These are phyloP conservation scores for Conringia planisiliqua DNA, from an alignment of 345 rosid genomes.

Conservation along the genomic window DNA sequence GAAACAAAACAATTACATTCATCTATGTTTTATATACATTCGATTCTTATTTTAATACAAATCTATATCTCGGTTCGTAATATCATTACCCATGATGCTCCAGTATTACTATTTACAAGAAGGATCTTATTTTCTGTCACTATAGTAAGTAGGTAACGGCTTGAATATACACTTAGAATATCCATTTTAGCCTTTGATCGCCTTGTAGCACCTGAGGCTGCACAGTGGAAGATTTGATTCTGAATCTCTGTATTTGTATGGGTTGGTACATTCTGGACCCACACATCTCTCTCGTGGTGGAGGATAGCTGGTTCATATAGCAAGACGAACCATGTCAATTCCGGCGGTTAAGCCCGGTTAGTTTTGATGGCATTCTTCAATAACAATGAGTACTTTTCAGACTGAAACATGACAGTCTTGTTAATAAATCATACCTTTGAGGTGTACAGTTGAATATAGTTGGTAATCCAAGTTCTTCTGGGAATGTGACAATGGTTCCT, in stretches of 20 bases:
- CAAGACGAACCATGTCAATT: background rate
- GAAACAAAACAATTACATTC: background rate
- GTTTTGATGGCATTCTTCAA: background rate
- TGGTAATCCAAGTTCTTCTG: conserved; percentile 74
- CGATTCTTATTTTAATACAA: background rate
- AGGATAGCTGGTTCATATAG: conserved; percentile 64
- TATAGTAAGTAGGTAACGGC: background rate
- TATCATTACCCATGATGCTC: background rate
- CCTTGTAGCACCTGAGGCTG: conserved; percentile 87
- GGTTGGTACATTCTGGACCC: conserved; percentile 70
- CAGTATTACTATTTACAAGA: conserved; percentile 15
- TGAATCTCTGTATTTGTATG: conserved; percentile 84
- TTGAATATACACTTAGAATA: background rate
- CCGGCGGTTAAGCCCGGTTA: background rate
- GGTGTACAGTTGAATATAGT: conserved; percentile 59
- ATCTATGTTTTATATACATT: background rate
- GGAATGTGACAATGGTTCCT: conserved; percentile 75
- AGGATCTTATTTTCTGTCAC: background rate
- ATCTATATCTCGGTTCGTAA: background rate
- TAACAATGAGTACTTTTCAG: background rate
- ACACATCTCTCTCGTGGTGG: conserved; percentile 83
- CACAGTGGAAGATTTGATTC: conserved; percentile 85
- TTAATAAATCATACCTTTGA: conserved; percentile 40
- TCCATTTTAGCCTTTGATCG: conserved; percentile 43
- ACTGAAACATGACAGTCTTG: background rate